Evolutionary conservation across 345 rosid species (phyloP).

Genomic region (Cardamine occulta): DNA sequence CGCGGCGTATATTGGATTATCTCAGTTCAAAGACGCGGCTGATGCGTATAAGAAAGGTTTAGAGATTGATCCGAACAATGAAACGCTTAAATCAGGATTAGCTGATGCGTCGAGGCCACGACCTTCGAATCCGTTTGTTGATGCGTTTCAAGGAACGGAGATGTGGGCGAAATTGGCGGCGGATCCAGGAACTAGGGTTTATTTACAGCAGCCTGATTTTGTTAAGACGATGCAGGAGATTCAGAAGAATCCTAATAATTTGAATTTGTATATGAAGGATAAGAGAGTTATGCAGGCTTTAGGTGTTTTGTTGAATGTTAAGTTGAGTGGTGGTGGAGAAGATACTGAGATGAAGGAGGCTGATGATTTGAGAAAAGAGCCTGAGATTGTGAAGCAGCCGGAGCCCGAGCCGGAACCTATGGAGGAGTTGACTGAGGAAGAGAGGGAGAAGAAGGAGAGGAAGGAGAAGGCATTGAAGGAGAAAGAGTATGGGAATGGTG

Average conservation of each 20-base stretch:
- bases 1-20: conserved; percentile 74
- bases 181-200: conserved; percentile 74
- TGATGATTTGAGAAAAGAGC: conserved; percentile 43
- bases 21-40: conserved; percentile 58
- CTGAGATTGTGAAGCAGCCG: conserved; percentile 26
- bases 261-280: conserved; percentile 81
- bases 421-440: conserved; percentile 46
- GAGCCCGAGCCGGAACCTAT: conserved; percentile 41
- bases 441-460: conserved; percentile 46
- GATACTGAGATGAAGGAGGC: conserved; percentile 63
- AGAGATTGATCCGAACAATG: conserved; percentile 80
- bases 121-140: conserved; percentile 63
- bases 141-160: conserved; percentile 79
- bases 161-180: conserved; percentile 97
- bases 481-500: conserved; percentile 84
- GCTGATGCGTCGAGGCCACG: conserved; percentile 63
- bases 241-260: conserved; percentile 75
- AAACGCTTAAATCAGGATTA: conserved; percentile 73
- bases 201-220: conserved; percentile 80
- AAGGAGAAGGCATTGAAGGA: conserved; percentile 49
- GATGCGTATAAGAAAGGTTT: conserved; percentile 77
- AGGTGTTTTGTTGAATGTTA: conserved; percentile 79
- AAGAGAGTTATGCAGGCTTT: conserved; percentile 96
- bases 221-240: conserved; percentile 86
- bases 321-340: conserved; percentile 53